These are phyloP conservation scores for Coniferiporia weirii DNA, from an alignment of 1,284 basidiomycete genomes.

Conservation along the genomic window DNA sequence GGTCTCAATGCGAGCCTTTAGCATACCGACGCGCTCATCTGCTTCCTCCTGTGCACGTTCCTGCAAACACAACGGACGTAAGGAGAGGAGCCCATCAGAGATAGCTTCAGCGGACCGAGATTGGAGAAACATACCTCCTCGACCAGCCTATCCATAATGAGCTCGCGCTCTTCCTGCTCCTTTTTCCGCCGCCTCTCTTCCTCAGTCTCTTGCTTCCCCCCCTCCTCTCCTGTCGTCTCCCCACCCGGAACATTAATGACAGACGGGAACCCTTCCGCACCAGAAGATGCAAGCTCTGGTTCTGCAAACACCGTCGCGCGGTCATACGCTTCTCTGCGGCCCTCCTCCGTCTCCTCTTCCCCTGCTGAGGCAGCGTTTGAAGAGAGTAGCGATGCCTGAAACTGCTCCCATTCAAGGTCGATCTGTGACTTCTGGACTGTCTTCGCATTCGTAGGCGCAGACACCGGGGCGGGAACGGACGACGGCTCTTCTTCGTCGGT, in stretches of 20 bases:
- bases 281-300: conserved; percentile 46
- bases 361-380: conserved; percentile 25
- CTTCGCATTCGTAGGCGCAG: conserved; percentile 1
- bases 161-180: conserved; percentile 67
- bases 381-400: conserved; percentile 54
- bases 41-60: conserved; percentile 80
- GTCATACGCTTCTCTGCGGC: conserved; percentile 47
- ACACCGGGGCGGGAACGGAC: not conserved
- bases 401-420: conserved; percentile 39
- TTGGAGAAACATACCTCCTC: conserved; percentile 42
- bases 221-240: conserved; percentile 24
- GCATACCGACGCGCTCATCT: conserved; percentile 59
- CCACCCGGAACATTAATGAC: conserved; percentile 22
- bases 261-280: conserved; percentile 50
- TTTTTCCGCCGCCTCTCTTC: conserved; percentile 37
- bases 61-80: not conserved
- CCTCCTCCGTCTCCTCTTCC: conserved; percentile 25
- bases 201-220: conserved; percentile 23
- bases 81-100: not conserved
- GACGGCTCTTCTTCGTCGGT: conserved; percentile 35
- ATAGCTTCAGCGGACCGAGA: not conserved
- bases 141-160: conserved; percentile 76
- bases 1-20: conserved; percentile 62
- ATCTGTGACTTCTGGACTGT: conserved; percentile 20
- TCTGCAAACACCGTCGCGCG: conserved; percentile 69